These are phyloP conservation scores for Prunella vulgaris DNA, from an alignment of 257 asterid genomes.

Conservation along the genomic window DNA sequence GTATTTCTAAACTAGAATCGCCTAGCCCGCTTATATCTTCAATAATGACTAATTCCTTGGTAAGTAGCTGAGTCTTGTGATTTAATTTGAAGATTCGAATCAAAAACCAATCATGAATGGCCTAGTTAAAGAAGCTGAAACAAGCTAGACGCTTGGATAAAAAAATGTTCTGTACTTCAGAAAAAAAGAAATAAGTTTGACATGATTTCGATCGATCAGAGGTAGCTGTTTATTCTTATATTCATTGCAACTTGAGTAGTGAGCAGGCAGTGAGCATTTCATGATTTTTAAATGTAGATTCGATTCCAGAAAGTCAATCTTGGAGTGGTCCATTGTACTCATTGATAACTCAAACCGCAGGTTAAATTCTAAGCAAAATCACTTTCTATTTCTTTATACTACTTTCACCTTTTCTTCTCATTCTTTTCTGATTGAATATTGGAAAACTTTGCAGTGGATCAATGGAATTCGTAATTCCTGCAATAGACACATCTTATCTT, in stretches of 20 bases:
- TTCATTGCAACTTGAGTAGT: background rate
- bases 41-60: background rate
- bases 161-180: background rate
- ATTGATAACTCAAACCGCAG: slow-evolving; percentile 91
- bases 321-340: slow-evolving; percentile 90
- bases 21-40: background rate
- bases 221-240: background rate
- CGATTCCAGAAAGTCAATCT: slow-evolving; percentile 69
- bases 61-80: slow-evolving; percentile 2
- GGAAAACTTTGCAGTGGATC: slow-evolving; percentile 72
- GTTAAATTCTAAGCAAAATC: slow-evolving; percentile 34
- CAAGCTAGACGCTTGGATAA: background rate
- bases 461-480: slow-evolving; percentile 83
- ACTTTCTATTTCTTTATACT: background rate
- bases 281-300: slow-evolving; percentile 44
- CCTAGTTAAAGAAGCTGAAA: background rate
- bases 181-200: background rate
- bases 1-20: background rate
- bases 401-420: slow-evolving; percentile 7
- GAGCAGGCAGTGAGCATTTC: slow-evolving; percentile 6
- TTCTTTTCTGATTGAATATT: slow-evolving; percentile 22
- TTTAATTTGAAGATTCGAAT: background rate
- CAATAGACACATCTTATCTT: slow-evolving; percentile 62
- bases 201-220: background rate
- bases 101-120: background rate